These are phyloP conservation scores for Mycena vitilis DNA, from an alignment of 768 basidiomycete genomes.

Conservation along the genomic window DNA sequence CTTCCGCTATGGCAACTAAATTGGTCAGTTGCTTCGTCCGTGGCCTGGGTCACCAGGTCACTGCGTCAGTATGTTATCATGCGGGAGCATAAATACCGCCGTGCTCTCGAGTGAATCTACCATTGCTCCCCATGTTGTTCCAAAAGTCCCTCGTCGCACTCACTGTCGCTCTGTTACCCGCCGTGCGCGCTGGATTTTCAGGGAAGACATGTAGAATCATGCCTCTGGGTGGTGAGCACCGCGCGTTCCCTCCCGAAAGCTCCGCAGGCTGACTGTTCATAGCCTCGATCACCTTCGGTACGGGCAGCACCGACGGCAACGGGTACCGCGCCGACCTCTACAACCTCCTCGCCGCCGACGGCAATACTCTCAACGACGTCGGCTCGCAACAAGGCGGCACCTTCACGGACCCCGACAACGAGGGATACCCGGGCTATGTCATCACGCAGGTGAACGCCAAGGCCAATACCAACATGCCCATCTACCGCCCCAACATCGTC, in stretches of 20 bases:
- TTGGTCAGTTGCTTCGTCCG: no score
- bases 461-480: constrained; percentile 5
- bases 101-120: no score
- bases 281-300: constrained; percentile 14
- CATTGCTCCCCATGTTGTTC: neutral
- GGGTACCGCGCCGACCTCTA: constrained; percentile 22
- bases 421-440: constrained; percentile 25
- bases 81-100: no score
- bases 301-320: constrained; percentile 15
- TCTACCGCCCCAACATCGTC: constrained; percentile 24
- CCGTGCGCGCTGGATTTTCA: neutral
- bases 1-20: no score
- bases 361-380: constrained; percentile 21
- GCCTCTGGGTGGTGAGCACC: constrained; percentile 8
- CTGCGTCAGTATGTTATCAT: no score
- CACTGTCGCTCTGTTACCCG: neutral
- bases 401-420: constrained; percentile 15
- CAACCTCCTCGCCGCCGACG: constrained; percentile 30
- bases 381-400: constrained; percentile 16
- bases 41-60: no score
- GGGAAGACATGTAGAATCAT: constrained; percentile 5
- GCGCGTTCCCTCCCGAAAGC: no score
- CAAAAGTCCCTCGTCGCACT: neutral
- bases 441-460: constrained; percentile 14
- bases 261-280: neutral